These are phyloP conservation scores for Penicillium herquei DNA, from an alignment of 495 filamentous ascomycete species.

Conservation along the genomic window DNA sequence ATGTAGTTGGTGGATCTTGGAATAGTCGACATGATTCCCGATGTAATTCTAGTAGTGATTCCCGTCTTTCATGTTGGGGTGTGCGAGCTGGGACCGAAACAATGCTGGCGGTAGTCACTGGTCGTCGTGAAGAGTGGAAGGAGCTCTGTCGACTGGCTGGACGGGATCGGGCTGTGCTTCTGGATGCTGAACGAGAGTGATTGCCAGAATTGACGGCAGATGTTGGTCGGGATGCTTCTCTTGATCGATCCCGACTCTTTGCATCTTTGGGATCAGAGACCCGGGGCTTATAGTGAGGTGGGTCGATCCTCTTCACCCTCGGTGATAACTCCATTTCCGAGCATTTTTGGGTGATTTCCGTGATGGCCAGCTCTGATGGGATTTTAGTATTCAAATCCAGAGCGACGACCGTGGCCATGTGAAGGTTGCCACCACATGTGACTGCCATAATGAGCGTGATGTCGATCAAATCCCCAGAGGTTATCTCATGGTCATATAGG, in stretches of 20 bases:
- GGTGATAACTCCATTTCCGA: constrained; percentile 23
- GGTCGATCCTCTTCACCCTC: constrained; percentile 19
- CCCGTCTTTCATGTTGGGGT: constrained; percentile 27
- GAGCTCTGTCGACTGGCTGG: constrained; percentile 33
- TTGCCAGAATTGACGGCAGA: constrained; percentile 24
- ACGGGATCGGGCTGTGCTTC: constrained; percentile 31
- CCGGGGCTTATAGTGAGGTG: constrained; percentile 4
- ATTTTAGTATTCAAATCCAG: constrained; percentile 2
- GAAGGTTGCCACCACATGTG: constrained; percentile 5
- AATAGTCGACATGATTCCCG: constrained; percentile 48
- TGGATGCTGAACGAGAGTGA: constrained; percentile 32
- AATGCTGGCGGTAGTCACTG: constrained; percentile 25
- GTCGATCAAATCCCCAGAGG: not conserved
- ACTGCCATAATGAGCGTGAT: constrained; percentile 4
- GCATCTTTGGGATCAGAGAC: constrained; percentile 9
- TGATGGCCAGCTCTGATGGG: constrained; percentile 1
- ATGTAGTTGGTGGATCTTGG: constrained; percentile 21
- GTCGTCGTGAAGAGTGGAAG: constrained; percentile 31
- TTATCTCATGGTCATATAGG: not conserved
- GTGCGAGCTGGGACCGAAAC: constrained; percentile 26
- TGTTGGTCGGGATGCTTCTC: constrained; percentile 23
- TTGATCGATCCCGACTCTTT: constrained; percentile 15
- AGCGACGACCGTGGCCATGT: not conserved
- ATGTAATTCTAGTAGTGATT: constrained; percentile 43
- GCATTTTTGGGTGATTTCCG: not conserved